Evolutionary conservation across 805 yeast genomes (phyloP), one percentile per base, ranked within the genome.

Genomic region (Saturnispora dispora): DNA sequence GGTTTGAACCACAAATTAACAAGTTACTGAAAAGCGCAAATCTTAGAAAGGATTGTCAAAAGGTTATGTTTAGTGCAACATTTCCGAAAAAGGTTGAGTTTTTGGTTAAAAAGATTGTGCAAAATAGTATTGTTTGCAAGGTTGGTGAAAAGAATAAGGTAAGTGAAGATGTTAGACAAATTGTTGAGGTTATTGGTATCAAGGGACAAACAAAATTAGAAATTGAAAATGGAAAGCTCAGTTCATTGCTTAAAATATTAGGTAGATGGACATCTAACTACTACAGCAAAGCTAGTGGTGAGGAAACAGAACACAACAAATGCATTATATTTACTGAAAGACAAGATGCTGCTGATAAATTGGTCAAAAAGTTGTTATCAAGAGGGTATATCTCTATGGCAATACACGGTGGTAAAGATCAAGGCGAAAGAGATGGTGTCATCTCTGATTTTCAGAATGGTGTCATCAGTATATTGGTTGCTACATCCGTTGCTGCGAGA

Each of bases 401-500:
- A 0, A 77, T 93, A 6, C 99, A 93, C 67, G 99, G 98, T 0
- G 98, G 96, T 1, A 85, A 88, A 60, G 90, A 87, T 45, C 95
- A 90, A 60, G 70, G 76, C 32, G 97, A 91, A 62, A 72, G 99
- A 50, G 85, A 84, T 45, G 69, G 76, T 22, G 88, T 90, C 2
- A 77, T 93, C 39, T 71, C 75, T 13, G 87, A 81, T 47, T 93
- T 91, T 65, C 76, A 78, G 52, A 70, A 64, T 6, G 84, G 88
- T 13, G 72, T 73, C 0, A 68, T 80, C 3, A 77, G 80, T 51
- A 78, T 89, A 1, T 69, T 93, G 46, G 78, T 93, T 27, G 96
- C 97, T 7, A 93, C 99, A 0, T 93, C 96, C 2, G 85, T 93
- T 25, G 88, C 97, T 2, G 96, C 99, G 0, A 74, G 99, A 55